Percentiles rank a stretch among this genome's conserved stretches.
Conservation (phyloP, 306 rosid genomes). For the Citrullus colocynthis region DNA sequence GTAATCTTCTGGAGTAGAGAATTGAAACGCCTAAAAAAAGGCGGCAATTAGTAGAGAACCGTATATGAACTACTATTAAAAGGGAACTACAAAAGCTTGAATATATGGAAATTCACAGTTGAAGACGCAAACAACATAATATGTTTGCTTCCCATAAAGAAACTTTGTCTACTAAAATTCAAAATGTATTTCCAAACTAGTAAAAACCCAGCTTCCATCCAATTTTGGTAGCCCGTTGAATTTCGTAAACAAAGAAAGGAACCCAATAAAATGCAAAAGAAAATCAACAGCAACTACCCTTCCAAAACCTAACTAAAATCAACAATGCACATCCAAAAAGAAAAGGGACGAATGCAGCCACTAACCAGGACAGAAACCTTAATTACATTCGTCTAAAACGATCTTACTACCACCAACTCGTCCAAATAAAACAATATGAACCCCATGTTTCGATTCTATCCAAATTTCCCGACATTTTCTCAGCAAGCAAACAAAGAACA, state of each 20-base stretch:
- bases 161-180: neutral
- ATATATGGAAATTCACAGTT: neutral
- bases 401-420: neutral
- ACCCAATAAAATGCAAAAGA: neutral
- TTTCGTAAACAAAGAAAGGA: neutral
- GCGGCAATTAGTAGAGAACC: neutral
- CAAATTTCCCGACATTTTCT: conserved; percentile 8
- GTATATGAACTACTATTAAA: neutral
- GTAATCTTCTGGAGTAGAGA: neutral
- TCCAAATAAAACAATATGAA: neutral
- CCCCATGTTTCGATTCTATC: neutral
- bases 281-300: neutral
- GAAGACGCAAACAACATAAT: neutral
- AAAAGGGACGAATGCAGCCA: neutral
- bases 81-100: neutral
- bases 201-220: neutral
- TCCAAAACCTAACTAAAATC: neutral
- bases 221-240: neutral
- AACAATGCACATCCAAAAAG: neutral
- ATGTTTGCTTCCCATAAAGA: neutral
- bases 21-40: neutral
- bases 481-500: conserved; percentile 2
- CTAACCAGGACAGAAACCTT: neutral
- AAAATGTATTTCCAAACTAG: neutral
- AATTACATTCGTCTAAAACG: neutral